Percentiles rank a stretch among this genome's conserved stretches.
These are phyloP conservation scores for Petunia hybrid DNA, from an alignment of 305 asterid genomes.

Conservation along the genomic window DNA sequence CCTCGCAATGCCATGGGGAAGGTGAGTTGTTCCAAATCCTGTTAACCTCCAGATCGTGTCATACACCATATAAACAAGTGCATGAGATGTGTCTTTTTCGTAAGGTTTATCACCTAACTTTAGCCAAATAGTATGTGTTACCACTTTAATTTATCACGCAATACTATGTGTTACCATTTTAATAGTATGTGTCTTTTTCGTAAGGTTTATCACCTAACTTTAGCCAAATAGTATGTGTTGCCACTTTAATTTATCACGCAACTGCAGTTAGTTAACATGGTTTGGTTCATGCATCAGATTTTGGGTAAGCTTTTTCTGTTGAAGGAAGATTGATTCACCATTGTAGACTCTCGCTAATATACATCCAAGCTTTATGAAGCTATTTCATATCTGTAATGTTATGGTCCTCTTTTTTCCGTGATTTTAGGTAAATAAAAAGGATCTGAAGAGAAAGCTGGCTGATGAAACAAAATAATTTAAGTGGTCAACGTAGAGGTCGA, in stretches of 20 bases:
- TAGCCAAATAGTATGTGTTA: neutral
- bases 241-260: neutral
- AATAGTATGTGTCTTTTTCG: neutral
- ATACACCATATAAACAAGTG: neutral
- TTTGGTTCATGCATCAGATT: neutral
- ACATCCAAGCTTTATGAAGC: neutral
- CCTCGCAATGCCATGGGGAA: conserved; percentile 99
- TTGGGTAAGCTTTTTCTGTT: neutral
- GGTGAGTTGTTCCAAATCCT: conserved; percentile 43
- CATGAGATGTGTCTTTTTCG: too few relatives aligned
- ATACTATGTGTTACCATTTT: neutral
- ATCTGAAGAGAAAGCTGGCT: conserved; percentile 23
- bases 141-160: neutral
- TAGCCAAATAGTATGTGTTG: neutral
- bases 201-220: neutral
- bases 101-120: neutral
- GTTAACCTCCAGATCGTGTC: conserved; percentile 11
- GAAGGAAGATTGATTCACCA: neutral
- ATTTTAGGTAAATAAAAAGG: conserved; percentile 26
- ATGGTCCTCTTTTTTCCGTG: neutral
- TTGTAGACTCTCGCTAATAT: neutral
- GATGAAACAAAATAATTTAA: neutral
- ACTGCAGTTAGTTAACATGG: neutral
- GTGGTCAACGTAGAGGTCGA: neutral
- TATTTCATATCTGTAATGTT: neutral